These are phyloP conservation scores for Salvia sclarea DNA, from an alignment of 305 asterid genomes.

Conservation along the genomic window DNA sequence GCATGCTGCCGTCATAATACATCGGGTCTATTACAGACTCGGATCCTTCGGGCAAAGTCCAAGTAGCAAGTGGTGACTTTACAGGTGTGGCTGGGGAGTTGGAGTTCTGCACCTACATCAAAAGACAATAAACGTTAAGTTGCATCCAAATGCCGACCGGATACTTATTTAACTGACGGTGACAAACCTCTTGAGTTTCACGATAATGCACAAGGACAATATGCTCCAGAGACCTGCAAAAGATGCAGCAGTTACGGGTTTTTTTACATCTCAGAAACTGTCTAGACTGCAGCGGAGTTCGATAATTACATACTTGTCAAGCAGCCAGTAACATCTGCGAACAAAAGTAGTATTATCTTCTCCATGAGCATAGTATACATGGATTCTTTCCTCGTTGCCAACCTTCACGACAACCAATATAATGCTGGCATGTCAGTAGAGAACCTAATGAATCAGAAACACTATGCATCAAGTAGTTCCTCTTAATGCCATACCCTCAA, in stretches of 20 bases:
- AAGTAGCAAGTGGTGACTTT: conserved; percentile 41
- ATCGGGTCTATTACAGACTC: conserved; percentile 42
- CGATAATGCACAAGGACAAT: conserved; percentile 97
- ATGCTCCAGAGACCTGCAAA: conserved; percentile 85
- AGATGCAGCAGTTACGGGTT: conserved; percentile 23
- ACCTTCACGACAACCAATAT: conserved; percentile 56
- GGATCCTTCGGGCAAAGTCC: conserved; percentile 49
- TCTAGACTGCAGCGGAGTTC: conserved; percentile 26
- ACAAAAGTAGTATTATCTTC: conserved; percentile 88
- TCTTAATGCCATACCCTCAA: conserved; percentile 13
- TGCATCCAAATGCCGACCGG: conserved; percentile 3
- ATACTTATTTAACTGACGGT: conserved; percentile 21
- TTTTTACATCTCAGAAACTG: conserved; percentile 15
- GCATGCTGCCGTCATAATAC: conserved; percentile 33
- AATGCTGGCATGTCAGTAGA: conserved; percentile 34
- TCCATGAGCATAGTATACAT: conserved; percentile 99
- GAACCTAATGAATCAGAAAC: conserved; percentile 26
- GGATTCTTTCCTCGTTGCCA: conserved; percentile 93
- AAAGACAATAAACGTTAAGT: conserved; percentile 28
- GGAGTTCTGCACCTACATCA: conserved; percentile 57
- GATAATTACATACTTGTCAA: conserved; percentile 76
- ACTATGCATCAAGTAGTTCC: conserved; percentile 16
- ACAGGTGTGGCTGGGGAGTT: conserved; percentile 70
- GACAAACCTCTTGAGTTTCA: conserved; percentile 91
- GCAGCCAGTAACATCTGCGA: conserved; percentile 99